Base-by-base conservation (phyloP, 2,329 filamentous ascomycete genomes). In the Arthrobotrys iridis region DNA sequence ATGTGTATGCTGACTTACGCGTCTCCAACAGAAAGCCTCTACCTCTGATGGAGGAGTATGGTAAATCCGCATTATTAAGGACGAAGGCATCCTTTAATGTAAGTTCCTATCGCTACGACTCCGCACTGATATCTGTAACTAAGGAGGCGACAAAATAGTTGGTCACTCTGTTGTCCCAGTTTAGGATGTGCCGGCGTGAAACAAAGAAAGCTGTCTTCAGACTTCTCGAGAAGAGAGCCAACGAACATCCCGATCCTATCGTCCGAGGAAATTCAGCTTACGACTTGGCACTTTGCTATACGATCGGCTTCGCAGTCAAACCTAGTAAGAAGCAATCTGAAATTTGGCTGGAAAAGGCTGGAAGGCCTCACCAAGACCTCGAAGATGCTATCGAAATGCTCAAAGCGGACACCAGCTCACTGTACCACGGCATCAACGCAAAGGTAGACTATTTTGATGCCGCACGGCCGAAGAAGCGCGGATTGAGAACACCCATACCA, bases 11-110 rank as follows among this genome's bases (percentile, higher is more conserved):
- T 55, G 2, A 4, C 11, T 46, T 24, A 1, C 15, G 15, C 8
- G 2, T 50, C 28, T 30, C 4, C n/a, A 26, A 41, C 24, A 64
- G 59, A 22, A 45, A 37, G 28, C 43, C 45, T 4, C 45, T 18
- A 10, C 59, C 59, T 11, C 26, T 52, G n/a, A 48, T 52, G 41
- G 15, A 64, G 28, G 35, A 64, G 28, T 64, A 52, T n/a, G 59
- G 59, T 2, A 41, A 41, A 24, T 52, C 59, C 6, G 22, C 15
- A 3, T 33, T 64, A 4, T 13, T 64, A 35, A 64, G 15, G 18
- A 46, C 59, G 18, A 64, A 45, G 15, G 59, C 43, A n/a, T 50
- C 59, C 10, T 64, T 64, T 24, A 64, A 40, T 40, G 59, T 64
- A 40, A 58, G 52, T 8, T 8, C 13, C 10, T 6, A 8, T 43